Conservation (phyloP, 73 alveolate genomes). For the Uronychia setigera region DNA sequence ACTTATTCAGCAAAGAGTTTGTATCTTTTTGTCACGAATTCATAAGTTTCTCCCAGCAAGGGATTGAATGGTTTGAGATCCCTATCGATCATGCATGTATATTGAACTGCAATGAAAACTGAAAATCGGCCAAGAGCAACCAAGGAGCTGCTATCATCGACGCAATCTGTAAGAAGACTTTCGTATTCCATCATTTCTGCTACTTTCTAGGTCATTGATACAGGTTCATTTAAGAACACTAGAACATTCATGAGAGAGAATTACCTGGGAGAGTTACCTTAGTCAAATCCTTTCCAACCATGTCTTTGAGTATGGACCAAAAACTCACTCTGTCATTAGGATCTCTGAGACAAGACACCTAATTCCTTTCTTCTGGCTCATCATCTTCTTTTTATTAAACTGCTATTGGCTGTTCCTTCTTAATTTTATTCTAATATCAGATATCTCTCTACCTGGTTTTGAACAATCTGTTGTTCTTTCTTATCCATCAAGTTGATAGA, state of each 20-base stretch:
- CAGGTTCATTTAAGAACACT: constrained; percentile 88
- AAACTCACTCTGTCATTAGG: constrained; percentile 57
- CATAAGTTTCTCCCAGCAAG: constrained; percentile 93
- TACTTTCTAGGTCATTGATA: constrained; percentile 91
- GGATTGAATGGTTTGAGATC: constrained; percentile 92
- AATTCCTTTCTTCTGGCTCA: constrained; percentile 13
- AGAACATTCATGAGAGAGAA: not conserved
- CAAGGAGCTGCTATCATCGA: constrained; percentile 42
- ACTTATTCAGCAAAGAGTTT: constrained; percentile 88
- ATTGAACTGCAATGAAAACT: constrained; percentile 83
- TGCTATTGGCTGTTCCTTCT: not conserved
- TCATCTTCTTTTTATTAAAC: not conserved
- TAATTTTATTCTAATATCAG: not conserved
- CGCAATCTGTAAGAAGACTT: constrained; percentile 72
- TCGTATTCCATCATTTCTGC: constrained; percentile 89
- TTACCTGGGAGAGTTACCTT: constrained; percentile 55
- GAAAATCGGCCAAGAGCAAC: constrained; percentile 26
- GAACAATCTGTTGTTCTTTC: not conserved
- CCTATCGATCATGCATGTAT: constrained; percentile 48
- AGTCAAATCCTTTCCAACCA: constrained; percentile 61
- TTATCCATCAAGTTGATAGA: not conserved
- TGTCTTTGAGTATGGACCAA: constrained; percentile 59
- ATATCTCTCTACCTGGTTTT: not conserved
- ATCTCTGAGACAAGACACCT: constrained; percentile 38
- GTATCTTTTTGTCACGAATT: constrained; percentile 67